Percentiles rank a stretch among this genome's conserved stretches.
Conservation (phyloP, 1,284 basidiomycete genomes). For the Volvariella surrecta region DNA sequence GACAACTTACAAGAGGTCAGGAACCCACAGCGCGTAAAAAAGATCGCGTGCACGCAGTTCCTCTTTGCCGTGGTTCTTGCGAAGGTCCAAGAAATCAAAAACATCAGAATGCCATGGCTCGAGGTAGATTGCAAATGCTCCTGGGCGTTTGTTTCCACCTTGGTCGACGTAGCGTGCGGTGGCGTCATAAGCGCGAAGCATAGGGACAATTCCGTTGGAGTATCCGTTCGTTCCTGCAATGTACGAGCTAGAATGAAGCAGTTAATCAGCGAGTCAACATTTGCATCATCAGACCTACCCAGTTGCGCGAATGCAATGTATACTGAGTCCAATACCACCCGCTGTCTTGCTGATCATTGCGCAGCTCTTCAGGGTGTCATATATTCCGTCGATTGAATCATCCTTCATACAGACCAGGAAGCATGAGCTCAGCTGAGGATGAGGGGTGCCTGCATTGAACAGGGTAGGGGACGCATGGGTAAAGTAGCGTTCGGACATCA, state of each 20-base stretch:
- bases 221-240: conserved; percentile 96
- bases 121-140: conserved; percentile 96
- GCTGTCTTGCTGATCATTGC: conserved; percentile 99
- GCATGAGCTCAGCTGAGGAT: conserved; percentile 94
- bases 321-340: conserved; percentile 94
- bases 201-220: conserved; percentile 98
- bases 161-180: conserved; percentile 99
- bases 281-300: conserved; percentile 43
- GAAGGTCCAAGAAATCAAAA: conserved; percentile 96
- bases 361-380: conserved; percentile 97
- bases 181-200: conserved; percentile 98
- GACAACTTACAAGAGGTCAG: conserved; percentile 83
- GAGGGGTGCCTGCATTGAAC: conserved; percentile 97
- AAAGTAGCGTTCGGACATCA: conserved; percentile 97
- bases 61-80: conserved; percentile 99
- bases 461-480: conserved; percentile 98
- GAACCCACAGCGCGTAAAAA: conserved; percentile 98
- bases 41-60: conserved; percentile 95
- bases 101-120: conserved; percentile 98
- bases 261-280: conserved; percentile 12
- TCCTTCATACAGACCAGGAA: conserved; percentile 99
- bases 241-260: conserved; percentile 48
- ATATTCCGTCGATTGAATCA: conserved; percentile 98
- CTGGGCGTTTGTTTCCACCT: conserved; percentile 98
- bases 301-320: conserved; percentile 96